These are phyloP conservation scores for Teunomyces pallodes DNA, from an alignment of 805 yeast species.

Conservation along the genomic window DNA sequence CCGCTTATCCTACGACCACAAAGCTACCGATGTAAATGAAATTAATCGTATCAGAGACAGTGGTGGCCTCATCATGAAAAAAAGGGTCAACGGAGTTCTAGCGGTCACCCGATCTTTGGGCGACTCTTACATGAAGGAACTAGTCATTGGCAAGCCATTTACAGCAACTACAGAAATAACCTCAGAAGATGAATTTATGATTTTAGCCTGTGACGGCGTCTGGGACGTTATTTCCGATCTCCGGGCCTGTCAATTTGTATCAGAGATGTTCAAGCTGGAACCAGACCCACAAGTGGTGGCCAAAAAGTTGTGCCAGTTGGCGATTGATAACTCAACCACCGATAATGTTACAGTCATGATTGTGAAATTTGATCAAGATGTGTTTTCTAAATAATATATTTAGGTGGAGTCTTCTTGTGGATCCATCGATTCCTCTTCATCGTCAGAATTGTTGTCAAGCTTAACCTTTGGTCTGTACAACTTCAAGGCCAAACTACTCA, in stretches of 20 bases:
- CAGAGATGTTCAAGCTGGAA: conserved; percentile 34
- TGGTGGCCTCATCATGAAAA: conserved; percentile 88
- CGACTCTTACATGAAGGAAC: conserved; percentile 85
- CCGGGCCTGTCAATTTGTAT: conserved; percentile 73
- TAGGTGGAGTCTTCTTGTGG: neutral
- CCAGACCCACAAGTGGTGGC: conserved; percentile 67
- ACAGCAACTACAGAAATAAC: conserved; percentile 82
- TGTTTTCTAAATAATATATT: conserved; percentile 24
- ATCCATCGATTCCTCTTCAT: neutral
- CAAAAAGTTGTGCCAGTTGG: conserved; percentile 61
- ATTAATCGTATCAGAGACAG: conserved; percentile 66
- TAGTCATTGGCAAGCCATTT: conserved; percentile 87
- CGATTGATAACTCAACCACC: conserved; percentile 75
- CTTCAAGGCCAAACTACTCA: conserved; percentile 52
- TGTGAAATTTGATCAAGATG: conserved; percentile 50
- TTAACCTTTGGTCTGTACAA: conserved; percentile 42
- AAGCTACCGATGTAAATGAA: conserved; percentile 80
- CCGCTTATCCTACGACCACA: conserved; percentile 88
- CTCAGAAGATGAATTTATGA: conserved; percentile 69
- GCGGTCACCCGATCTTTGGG: conserved; percentile 95
- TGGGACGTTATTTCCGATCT: conserved; percentile 94
- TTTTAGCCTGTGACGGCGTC: conserved; percentile 92
- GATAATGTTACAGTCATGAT: conserved; percentile 96
- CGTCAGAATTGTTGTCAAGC: conserved; percentile 10
- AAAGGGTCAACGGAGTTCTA: conserved; percentile 91